These are phyloP conservation scores for Whalleya microplaca DNA, from an alignment of 2,329 filamentous ascomycete genomes.

Conservation along the genomic window DNA sequence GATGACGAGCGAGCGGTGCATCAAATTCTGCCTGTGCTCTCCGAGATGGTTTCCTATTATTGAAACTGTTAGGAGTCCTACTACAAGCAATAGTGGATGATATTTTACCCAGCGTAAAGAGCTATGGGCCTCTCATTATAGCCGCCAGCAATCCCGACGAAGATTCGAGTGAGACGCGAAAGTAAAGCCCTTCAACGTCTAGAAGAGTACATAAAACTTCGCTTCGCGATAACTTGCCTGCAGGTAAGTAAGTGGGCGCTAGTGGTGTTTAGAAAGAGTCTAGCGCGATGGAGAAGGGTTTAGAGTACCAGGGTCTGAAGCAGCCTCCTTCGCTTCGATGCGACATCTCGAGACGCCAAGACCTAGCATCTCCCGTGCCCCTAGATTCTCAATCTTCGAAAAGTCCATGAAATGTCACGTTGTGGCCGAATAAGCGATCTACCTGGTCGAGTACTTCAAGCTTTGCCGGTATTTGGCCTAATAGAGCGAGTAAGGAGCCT, in stretches of 20 bases:
- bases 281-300: not conserved
- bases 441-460: not conserved
- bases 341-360: not conserved
- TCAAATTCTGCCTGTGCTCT: no score
- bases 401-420: not conserved
- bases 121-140: not conserved
- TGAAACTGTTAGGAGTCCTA: not conserved
- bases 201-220: not conserved
- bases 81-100: not conserved
- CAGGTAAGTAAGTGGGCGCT: not conserved
- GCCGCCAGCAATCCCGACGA: not conserved
- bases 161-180: not conserved
- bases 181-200: not conserved
- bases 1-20: no score
- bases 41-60: not conserved
- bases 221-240: not conserved
- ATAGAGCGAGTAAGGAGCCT: not conserved
- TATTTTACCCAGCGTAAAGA: not conserved
- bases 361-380: not conserved
- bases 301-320: not conserved
- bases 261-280: not conserved
- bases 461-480: not conserved
- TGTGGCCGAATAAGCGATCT: not conserved
- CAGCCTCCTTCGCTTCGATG: not conserved
- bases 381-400: not conserved